Evolutionary conservation across 208 protist genomes (phyloP).

Genomic region (Angomonas deanei): DNA sequence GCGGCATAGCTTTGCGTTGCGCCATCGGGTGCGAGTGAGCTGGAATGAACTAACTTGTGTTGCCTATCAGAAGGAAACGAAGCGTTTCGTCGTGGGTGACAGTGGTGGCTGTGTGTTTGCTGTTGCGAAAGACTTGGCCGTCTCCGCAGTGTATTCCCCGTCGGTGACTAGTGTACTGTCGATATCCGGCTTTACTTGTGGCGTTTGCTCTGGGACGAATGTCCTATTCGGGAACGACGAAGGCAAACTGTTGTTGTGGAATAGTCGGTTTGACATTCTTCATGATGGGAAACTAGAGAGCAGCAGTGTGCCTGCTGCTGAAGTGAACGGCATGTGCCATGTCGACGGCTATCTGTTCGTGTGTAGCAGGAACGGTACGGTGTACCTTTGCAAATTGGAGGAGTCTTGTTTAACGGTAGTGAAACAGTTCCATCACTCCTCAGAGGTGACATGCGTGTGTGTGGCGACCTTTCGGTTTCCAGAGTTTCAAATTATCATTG

Average conservation of each 20-base stretch:
- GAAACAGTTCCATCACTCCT: neutral
- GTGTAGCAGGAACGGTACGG: no score
- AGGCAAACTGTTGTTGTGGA: neutral
- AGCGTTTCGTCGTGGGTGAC: neutral
- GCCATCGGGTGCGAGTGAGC: conserved; percentile 20
- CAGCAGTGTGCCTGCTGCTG: neutral
- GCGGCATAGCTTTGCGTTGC: conserved; percentile 1
- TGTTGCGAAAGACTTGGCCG: neutral
- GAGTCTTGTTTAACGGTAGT: neutral
- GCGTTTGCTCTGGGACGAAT: neutral
- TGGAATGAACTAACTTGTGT: conserved; percentile 48
- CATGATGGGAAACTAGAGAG: neutral
- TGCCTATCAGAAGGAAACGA: neutral
- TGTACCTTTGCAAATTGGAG: no score
- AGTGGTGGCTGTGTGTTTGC: neutral
- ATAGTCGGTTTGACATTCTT: neutral
- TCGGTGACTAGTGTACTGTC: neutral
- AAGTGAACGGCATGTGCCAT: neutral
- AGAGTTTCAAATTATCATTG: conserved; percentile 11
- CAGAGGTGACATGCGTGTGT: no score
- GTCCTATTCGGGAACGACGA: neutral
- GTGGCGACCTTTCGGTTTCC: no score
- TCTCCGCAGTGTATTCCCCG: neutral
- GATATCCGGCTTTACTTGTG: neutral
- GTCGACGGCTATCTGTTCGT: no score